phyloP scores from a whole-genome alignment of 2,329 filamentous ascomycete genomes.

The Xylaria sp. region DNA sequence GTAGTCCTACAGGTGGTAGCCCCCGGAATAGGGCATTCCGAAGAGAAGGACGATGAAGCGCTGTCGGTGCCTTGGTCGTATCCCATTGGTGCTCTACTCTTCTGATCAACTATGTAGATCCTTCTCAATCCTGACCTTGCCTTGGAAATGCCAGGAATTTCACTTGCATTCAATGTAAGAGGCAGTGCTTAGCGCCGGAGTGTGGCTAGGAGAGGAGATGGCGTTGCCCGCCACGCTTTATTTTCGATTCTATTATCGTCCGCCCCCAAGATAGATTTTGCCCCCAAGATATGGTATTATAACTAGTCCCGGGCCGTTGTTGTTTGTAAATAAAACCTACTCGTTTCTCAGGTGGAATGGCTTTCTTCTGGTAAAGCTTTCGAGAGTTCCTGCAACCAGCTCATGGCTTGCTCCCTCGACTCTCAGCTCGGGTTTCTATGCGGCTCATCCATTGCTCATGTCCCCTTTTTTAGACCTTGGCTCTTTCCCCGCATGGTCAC shows the following conservation, averaged over 20 bases:
- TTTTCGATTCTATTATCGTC: conserved; percentile 17
- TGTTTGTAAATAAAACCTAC: background rate
- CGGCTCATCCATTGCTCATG: background rate
- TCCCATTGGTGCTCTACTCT: background rate
- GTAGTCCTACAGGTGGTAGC: background rate
- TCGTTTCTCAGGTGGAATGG: background rate
- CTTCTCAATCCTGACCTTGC: background rate
- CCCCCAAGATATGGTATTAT: background rate
- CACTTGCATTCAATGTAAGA: background rate
- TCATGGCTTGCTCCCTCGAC: background rate
- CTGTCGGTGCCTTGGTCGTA: background rate
- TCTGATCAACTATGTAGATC: background rate
- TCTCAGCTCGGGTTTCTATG: background rate
- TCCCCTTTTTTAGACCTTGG: background rate
- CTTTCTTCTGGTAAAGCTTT: conserved; percentile 2
- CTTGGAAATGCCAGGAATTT: background rate
- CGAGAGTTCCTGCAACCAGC: background rate
- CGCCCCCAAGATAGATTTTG: background rate
- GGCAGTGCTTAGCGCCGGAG: background rate
- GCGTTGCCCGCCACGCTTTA: background rate
- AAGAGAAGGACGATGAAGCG: background rate
- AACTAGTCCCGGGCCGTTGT: background rate
- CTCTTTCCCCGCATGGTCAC: background rate
- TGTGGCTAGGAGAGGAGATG: background rate
- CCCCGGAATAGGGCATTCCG: background rate